Evolutionary conservation across 768 basidiomycete genomes (phyloP), one percentile per base, ranked within the genome.

Genomic region (Leucosporidium creatinivorum): DNA sequence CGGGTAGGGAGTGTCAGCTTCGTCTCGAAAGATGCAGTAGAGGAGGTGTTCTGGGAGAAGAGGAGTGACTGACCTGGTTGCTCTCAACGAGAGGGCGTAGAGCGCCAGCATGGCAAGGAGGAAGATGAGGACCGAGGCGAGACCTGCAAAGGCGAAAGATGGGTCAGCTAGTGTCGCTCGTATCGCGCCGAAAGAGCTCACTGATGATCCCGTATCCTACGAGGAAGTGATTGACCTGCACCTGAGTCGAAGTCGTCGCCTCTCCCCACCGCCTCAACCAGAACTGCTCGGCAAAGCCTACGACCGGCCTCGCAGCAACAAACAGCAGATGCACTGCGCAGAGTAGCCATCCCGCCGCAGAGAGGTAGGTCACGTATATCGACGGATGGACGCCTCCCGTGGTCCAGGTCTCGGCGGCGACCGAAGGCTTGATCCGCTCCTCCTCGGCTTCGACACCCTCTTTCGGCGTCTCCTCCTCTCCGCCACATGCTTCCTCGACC

Each of bases 231-330:
- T 10, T 25, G 25, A 49, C 36, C 36, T 63, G 47, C 50, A 63
- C 58, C 13, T 17, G 13, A 7, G 56, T 26, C 0, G 6, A 36
- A 1, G 17, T 8, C 1, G 49, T 51, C 3, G 62, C 50, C 23
- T 67, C 66, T 25, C 66, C 66, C 66, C 66, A 67, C 0, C 58
- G 51, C 33, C 65, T 58, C 1, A 73, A 56, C 72, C 68, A 69
- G 26, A 65, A 50, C 39, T 69, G 62, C 59, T 73, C 72, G 3
- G 55, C 13, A 51, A 73, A 69, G 0, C 61, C 31, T 13, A 69
- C 31, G 26, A 56, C 30, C 5, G 68, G 68, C 6, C 62, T 61
- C 5, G 44, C 57, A 28, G 69, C 18, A 19, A 73, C 48, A 4
- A 58, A 23, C 0, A 63, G 6, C 15, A 65, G 48, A 2, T 58